Base-by-base conservation (phyloP, 208 protist species). In the Strigomonas culicis region DNA sequence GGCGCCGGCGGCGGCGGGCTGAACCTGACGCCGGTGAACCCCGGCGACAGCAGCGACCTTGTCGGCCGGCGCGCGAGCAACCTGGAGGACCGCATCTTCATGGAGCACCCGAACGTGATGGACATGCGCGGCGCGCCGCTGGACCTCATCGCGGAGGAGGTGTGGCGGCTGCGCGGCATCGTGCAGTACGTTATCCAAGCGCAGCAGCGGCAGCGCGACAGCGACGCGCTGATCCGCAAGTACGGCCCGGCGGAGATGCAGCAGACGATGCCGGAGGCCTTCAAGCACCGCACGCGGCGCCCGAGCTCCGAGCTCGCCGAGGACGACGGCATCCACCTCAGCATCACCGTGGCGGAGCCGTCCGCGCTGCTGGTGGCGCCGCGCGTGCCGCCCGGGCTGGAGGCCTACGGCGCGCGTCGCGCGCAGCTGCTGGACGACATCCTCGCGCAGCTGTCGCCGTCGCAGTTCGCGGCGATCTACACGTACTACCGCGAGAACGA, bases 41-140 rank as follows among this genome's bases (percentile, higher is more conserved):
- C 51, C 11, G 21, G 36, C 10, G 55, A 44, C 32, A 60, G 55
- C 22, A 3, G 43, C 59, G 22, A 44, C 36, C 17, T 17, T 47
- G n/a, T 34, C 27, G 27, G 25, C 39, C 17, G 30, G 21, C 46
- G 31, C 0, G 19, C 58, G 10, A n/a, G 46, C 17, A 68, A 71
- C 11, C 66, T 70, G 47, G 68, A 75, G 24, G 72, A 68, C 50
- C 53, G 64, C 19, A 72, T 83, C 53, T 82, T 74, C 44, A 47
- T 64, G n/a, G 27, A 63, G 17, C 58, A 80, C 63, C 25, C 21
- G 21, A 89, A 90, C 70, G 80, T 94, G 30, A 62, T 65, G 7
- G 88, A 94, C 60, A 86, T 94, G 84, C 79, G 77, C 13, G 57
- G 77, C 32, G 72, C 72, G 46, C 56, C 79, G 1, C 46, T 83